Evolutionary conservation across 441 rosid genomes (phyloP).

Genomic region (Gossypium aridum): DNA sequence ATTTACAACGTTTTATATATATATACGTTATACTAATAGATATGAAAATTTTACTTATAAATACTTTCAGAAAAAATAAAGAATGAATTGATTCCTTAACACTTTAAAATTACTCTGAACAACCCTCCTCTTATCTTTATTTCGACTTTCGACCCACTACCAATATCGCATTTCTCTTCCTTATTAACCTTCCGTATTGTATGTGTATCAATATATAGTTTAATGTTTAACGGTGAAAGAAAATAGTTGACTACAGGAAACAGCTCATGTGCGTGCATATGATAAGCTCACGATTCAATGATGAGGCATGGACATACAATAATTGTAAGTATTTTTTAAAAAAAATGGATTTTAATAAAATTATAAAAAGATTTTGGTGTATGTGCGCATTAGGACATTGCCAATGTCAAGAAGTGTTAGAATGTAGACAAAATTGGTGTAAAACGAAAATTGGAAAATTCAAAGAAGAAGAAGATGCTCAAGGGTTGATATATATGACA

Average conservation of each 20-base stretch:
- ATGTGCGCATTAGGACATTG: constrained; percentile 27
- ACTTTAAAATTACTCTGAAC: too few relatives aligned
- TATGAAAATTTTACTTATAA: too few relatives aligned
- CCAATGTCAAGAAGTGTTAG: constrained; percentile 34
- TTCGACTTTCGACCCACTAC: too few relatives aligned
- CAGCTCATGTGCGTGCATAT: constrained; percentile 49
- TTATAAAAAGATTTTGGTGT: constrained; percentile 25
- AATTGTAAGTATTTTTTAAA: constrained; percentile 15
- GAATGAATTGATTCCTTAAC: too few relatives aligned
- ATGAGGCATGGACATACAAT: constrained; percentile 21
- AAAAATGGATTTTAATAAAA: constrained; percentile 7
- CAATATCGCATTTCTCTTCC: too few relatives aligned
- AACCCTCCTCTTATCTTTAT: too few relatives aligned
- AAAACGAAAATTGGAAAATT: not conserved
- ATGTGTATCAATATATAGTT: not conserved
- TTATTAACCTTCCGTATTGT: too few relatives aligned
- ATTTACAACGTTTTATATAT: not conserved
- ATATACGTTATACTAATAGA: too few relatives aligned
- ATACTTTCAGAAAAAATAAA: too few relatives aligned
- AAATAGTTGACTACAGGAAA: constrained; percentile 36
- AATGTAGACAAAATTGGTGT: constrained; percentile 27
- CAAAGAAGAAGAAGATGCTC: constrained; percentile 15
- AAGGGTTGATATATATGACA: not conserved
- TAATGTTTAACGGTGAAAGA: constrained; percentile 8
- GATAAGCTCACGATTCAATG: constrained; percentile 39